Base-by-base conservation (phyloP, 2,329 filamentous ascomycete species). In the Talaromyces piceae region DNA sequence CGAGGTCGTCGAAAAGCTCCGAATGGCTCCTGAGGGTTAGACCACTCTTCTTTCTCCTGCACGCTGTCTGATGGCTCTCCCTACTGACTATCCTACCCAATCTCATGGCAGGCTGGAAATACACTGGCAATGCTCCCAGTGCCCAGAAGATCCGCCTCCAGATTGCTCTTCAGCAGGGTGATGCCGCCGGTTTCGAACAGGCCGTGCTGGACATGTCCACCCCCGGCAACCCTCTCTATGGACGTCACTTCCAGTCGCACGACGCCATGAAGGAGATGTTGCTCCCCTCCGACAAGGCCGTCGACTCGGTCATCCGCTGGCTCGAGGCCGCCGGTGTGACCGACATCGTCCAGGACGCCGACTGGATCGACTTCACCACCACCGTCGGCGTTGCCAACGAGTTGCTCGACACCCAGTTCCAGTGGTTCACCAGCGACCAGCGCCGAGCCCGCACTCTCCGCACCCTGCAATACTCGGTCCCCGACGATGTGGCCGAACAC, bases 381-480 rank as follows among this genome's bases (percentile, higher is more conserved):
- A 54, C 58, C 2, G 51, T 68, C 3, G 57, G 55, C 2, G 59
- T 73, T 37, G 81, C 81, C 3, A 76, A 82, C 51, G 61, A 66
- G 12, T 71, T 86, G 60, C 67, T 86, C 56, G 70, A 75, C 54
- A 79, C 83, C 4, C 68, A 71, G 9, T 86, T 85, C 63, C 72
- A 71, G 51, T 74, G 76, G 57, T 85, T 80, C 60, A 70, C 75
- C 52, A 73, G 77, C 57, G 59, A 67, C 8, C 63, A 67, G 12
- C 68, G 66, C 16, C 61, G 68, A 8, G 60, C 65, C 8, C 66
- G 69, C 39, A 76, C 71, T 56, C 72, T 85, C 41, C 76, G 83
- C 37, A 76, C 77, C 4, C 66, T 79, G 13, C 68, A 74, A 44
- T 87, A 87, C 66, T 84, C 80, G 0, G 73, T 87, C 1, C 84